Base-by-base conservation (phyloP, 257 asterid genomes). In the Solanum pinnatisectum region DNA sequence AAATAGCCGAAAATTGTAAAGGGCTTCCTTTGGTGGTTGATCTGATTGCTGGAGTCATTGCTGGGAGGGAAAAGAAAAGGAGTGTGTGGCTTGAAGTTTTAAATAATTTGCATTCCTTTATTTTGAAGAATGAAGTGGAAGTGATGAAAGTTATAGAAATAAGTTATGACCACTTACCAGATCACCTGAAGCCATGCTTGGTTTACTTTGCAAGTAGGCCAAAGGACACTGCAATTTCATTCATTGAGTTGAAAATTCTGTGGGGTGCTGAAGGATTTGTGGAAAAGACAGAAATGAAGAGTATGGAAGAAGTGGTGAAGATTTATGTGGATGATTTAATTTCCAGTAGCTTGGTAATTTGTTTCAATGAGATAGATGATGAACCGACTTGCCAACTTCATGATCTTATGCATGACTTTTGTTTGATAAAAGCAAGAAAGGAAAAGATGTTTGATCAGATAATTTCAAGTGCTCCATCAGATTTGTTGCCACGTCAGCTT, bases 221-320 rank as follows among this genome's bases (percentile, higher is more conserved):
- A 2, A 85, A 87, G 76, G 65, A 63, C 35, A 27, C 0, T 18
- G 25, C 30, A 86, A 60, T 86, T 2, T 13, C 39, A 32, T 86
- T 44, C 2, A 1, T 18, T 88, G 86, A 10, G 20, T 71, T 90
- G 89, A 44, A 5, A 39, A 0, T 0, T 39, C 0, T 8, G 1
- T 39, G 89, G 91, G 91, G 13, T 6, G 87, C 91, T 0, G 92
- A 90, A 86, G 94, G 93, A 8, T 78, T 88, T 44, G 6, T 90
- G 52, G 22, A 44, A 23, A 27, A 86, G 36, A 88, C 8, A 3
- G 65, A 18, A 0, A 18, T 0, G 91, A 90, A 88, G 93, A 90
- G 15, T 83, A 76, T 32, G 6, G n/a, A 46, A n/a, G 23, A 5
- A 87, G 86, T 52, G 37, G 88, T 84, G 4, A 81, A 87, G 25